These are phyloP conservation scores for Massospora cicadina DNA, from an alignment of 371 early-diverging fungal genomes.

Conservation along the genomic window DNA sequence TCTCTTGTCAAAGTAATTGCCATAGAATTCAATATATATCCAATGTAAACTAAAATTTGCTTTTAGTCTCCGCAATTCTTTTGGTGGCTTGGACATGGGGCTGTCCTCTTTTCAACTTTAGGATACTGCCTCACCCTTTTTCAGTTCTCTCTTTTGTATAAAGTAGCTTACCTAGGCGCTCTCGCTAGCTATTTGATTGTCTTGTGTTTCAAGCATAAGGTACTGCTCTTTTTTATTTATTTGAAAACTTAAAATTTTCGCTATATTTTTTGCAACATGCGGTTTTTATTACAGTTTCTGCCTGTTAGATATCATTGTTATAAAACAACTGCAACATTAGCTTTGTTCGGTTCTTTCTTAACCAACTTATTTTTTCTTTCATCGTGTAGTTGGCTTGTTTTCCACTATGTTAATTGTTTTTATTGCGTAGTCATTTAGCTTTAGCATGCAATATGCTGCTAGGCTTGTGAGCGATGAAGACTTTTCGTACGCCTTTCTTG, in stretches of 20 bases:
- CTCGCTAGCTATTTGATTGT: background rate
- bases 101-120: background rate
- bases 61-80: constrained; percentile 2
- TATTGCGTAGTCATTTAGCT: background rate
- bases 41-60: background rate
- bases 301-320: too few species aligned
- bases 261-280: too few species aligned
- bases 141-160: background rate
- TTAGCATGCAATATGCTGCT: constrained; percentile 1
- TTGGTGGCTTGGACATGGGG: constrained; percentile 3
- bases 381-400: too few species aligned
- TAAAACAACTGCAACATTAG: too few species aligned
- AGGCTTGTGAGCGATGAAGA: background rate
- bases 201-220: background rate
- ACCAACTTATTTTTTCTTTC: too few species aligned
- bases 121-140: background rate
- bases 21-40: background rate
- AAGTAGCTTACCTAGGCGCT: background rate
- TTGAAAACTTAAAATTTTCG: background rate
- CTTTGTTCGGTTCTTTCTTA: too few species aligned
- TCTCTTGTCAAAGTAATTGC: background rate
- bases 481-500: background rate
- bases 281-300: too few species aligned
- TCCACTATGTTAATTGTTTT: too few species aligned
- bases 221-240: background rate